These are phyloP conservation scores for Nitzschia putrida DNA, from an alignment of 108 stramenopile genomes.

Conservation along the genomic window DNA sequence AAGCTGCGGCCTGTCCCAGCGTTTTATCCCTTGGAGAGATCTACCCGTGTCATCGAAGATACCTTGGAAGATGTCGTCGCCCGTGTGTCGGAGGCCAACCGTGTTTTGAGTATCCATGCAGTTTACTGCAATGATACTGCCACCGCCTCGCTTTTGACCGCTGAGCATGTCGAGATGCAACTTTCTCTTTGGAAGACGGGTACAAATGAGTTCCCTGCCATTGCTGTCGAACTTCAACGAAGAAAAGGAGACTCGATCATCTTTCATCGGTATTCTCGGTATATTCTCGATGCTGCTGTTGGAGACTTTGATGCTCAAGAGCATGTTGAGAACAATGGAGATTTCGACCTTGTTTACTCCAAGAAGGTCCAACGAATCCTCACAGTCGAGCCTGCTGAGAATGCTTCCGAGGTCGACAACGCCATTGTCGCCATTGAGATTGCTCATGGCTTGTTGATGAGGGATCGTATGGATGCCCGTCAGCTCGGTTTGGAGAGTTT, in stretches of 20 bases:
- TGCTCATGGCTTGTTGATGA: constrained; percentile 80
- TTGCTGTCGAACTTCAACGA: constrained; percentile 75
- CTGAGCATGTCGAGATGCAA: constrained; percentile 62
- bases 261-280: constrained; percentile 74
- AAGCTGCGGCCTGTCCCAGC: constrained; percentile 64
- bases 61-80: constrained; percentile 29
- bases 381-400: constrained; percentile 34
- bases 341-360: constrained; percentile 46
- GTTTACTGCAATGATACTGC: constrained; percentile 53
- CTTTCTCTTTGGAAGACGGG: constrained; percentile 50
- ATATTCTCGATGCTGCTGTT: constrained; percentile 78
- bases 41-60: constrained; percentile 50
- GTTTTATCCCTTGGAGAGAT: constrained; percentile 81
- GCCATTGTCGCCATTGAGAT: constrained; percentile 81
- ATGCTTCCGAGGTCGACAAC: constrained; percentile 54
- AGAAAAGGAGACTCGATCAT: constrained; percentile 77
- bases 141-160: constrained; percentile 44
- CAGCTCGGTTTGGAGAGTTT: constrained; percentile 80
- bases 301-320: constrained; percentile 64
- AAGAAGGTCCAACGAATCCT: constrained; percentile 52
- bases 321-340: constrained; percentile 45
- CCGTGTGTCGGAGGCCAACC: constrained; percentile 61
- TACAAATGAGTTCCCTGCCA: constrained; percentile 26
- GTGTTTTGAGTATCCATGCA: constrained; percentile 61
- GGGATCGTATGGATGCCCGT: constrained; percentile 86